Evolutionary conservation across 2,329 filamentous ascomycete species (phyloP).

Genomic region (Tolypocladium pustulatum): DNA sequence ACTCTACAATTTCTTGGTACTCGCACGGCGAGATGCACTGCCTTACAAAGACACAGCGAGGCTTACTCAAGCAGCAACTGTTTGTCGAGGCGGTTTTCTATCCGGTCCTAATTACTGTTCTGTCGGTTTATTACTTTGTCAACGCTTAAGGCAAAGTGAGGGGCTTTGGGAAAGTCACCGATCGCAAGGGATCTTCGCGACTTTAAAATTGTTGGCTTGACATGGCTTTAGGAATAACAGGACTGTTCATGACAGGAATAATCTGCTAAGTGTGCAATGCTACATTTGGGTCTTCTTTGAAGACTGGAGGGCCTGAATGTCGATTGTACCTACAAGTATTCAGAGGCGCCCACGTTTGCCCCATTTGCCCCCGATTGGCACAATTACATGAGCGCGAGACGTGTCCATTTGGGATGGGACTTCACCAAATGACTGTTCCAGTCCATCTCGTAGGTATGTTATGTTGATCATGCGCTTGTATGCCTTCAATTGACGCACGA

Average conservation of each 20-base stretch:
- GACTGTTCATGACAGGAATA: background rate
- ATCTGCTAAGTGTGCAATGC: background rate
- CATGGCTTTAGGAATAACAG: background rate
- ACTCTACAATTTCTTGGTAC: conserved; percentile 36
- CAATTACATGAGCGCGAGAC: no score
- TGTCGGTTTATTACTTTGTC: conserved; percentile 20
- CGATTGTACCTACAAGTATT: background rate
- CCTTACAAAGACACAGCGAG: conserved; percentile 22
- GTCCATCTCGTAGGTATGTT: no score
- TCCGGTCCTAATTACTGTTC: conserved; percentile 17
- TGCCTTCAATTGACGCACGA: background rate
- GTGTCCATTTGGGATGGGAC: no score
- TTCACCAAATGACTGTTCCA: no score
- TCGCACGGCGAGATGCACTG: conserved; percentile 32
- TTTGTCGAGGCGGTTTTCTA: conserved; percentile 22
- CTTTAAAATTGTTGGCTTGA: background rate
- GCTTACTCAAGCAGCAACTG: conserved; percentile 24
- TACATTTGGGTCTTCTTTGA: background rate
- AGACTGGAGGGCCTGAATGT: background rate
- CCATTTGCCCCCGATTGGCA: no score
- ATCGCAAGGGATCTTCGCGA: background rate
- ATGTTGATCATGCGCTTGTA: background rate
- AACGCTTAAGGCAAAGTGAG: background rate
- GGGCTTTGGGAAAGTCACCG: background rate
- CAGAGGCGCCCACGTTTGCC: background rate